Conservation (phyloP, 2,329 filamentous ascomycete genomes). For the Colletotrichum shisoi region DNA sequence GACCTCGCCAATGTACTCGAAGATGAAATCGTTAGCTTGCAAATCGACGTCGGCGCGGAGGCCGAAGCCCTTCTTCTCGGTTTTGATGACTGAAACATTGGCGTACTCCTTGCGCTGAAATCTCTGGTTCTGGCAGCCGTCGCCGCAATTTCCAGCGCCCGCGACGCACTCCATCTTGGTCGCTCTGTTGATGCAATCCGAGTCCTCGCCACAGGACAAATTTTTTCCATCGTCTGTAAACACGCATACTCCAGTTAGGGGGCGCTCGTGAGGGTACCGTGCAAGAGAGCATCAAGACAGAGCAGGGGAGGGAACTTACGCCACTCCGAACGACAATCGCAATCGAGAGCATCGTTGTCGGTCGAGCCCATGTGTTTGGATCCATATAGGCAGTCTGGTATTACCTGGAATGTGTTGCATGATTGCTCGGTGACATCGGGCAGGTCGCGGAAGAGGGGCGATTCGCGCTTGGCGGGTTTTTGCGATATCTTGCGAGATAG, state of each 20-base stretch:
- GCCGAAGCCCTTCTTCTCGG: constrained; percentile 96
- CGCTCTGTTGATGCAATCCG: constrained; percentile 96
- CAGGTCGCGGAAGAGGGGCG: constrained; percentile 74
- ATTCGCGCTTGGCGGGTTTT: constrained; percentile 62
- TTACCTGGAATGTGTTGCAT: constrained; percentile 77
- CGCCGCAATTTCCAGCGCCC: constrained; percentile 82
- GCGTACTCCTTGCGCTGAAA: constrained; percentile 92
- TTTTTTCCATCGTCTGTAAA: constrained; percentile 70
- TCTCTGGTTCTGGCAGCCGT: constrained; percentile 89
- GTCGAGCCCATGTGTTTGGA: constrained; percentile 91
- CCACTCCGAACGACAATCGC: constrained; percentile 94
- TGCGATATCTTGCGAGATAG: constrained; percentile 37
- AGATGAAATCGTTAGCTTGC: constrained; percentile 88
- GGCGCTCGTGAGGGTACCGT: constrained; percentile 37
- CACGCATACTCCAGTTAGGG: constrained; percentile 31
- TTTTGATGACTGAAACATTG: constrained; percentile 92
- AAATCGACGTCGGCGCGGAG: constrained; percentile 82
- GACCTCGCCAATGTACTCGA: constrained; percentile 97
- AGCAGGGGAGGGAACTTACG: constrained; percentile 67
- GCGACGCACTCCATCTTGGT: constrained; percentile 95
- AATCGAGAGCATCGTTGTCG: constrained; percentile 89
- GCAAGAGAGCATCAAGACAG: constrained; percentile 29
- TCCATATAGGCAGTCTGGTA: constrained; percentile 87
- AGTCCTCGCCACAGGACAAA: constrained; percentile 90
- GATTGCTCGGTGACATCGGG: constrained; percentile 82